Conservation (phyloP, 306 rosid species). For the Urtica urens region DNA sequence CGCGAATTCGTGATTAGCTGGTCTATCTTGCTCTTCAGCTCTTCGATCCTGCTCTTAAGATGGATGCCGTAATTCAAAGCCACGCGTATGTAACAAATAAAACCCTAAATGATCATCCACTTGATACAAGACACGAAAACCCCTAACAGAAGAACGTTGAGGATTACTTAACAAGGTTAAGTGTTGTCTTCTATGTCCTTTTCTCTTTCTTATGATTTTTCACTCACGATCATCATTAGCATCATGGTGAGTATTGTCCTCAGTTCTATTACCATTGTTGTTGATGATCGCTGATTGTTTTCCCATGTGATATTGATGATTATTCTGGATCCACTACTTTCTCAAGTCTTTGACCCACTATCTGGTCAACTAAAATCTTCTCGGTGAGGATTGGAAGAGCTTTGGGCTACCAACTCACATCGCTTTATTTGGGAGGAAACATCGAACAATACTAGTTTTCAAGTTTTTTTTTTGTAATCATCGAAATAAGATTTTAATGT, state of each 20-base stretch:
- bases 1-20: conserved; percentile 25
- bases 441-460: background rate
- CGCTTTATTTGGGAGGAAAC: conserved; percentile 6
- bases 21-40: conserved; percentile 30
- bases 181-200: conserved; percentile 34
- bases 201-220: conserved; percentile 31
- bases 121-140: no score
- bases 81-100: conserved; percentile 31
- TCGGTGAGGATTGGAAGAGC: conserved; percentile 11
- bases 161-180: conserved; percentile 24
- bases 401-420: conserved; percentile 13
- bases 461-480: no score
- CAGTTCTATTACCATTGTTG: background rate
- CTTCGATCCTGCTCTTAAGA: conserved; percentile 29
- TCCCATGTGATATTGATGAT: background rate
- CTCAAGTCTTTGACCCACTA: conserved; percentile 11
- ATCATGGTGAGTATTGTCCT: background rate
- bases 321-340: background rate
- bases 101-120: conserved; percentile 18
- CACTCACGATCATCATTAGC: conserved; percentile 1
- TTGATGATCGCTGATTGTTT: background rate
- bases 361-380: conserved; percentile 8
- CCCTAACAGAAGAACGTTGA: no score
- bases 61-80: conserved; percentile 53
- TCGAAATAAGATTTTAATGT: no score